phyloP scores from a whole-genome alignment of 2,329 filamentous ascomycete species.

The Colletotrichum sp. region DNA sequence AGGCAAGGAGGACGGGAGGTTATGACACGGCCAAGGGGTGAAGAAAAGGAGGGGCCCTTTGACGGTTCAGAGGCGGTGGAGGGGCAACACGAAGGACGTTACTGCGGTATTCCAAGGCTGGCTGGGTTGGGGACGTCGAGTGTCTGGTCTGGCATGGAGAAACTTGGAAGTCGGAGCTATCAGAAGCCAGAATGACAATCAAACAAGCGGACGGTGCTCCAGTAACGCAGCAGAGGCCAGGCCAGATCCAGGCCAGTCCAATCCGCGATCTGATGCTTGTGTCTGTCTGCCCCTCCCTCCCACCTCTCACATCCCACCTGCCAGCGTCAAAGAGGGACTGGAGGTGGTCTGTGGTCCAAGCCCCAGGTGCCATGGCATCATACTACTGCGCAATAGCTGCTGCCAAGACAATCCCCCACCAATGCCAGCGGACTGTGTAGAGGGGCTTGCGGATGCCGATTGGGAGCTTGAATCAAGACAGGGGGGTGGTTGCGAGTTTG shows the following conservation, averaged over 20 bases:
- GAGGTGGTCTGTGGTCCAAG: constrained; percentile 12
- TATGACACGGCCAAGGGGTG: constrained; percentile 19
- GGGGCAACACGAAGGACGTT: constrained; percentile 14
- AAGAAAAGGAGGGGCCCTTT: constrained; percentile 20
- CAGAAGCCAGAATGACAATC: constrained; percentile 15
- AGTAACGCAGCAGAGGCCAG: background rate
- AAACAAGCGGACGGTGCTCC: background rate
- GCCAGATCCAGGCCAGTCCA: background rate
- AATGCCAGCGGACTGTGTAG: constrained; percentile 11
- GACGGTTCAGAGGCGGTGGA: constrained; percentile 8
- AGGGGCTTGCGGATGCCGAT: constrained; percentile 20
- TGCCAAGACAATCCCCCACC: constrained; percentile 18
- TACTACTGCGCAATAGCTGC: constrained; percentile 19
- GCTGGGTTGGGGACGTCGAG: background rate
- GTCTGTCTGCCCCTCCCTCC: constrained; percentile 1
- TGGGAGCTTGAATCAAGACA: constrained; percentile 14
- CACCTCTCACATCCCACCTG: background rate
- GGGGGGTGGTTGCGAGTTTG: constrained; percentile 1
- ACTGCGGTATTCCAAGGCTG: constrained; percentile 16
- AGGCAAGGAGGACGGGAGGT: background rate
- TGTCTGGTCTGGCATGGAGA: background rate
- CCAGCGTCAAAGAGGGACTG: background rate
- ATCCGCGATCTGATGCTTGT: constrained; percentile 14
- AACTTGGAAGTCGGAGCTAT: constrained; percentile 13
- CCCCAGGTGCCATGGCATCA: constrained; percentile 21